Evolutionary conservation across 108 stramenopile species (phyloP).

Genomic region (Cylindrotheca closterium): DNA sequence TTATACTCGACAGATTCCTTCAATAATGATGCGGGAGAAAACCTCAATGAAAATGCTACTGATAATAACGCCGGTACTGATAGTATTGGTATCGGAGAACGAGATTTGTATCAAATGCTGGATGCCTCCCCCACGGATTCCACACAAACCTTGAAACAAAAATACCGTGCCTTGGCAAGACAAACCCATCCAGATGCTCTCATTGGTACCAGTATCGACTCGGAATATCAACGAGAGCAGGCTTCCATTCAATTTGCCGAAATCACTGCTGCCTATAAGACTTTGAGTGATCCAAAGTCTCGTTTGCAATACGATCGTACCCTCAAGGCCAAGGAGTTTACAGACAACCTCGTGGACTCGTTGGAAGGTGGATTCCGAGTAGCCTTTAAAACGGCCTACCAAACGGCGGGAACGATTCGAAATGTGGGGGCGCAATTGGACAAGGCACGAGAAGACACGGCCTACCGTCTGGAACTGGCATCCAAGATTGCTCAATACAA

Average conservation of each 20-base stretch:
- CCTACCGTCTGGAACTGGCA: constrained; percentile 1
- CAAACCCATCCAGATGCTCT: constrained; percentile 24
- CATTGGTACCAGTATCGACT: constrained; percentile 7
- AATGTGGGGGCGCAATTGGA: constrained; percentile 1
- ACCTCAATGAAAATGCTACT: too few species aligned
- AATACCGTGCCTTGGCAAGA: constrained; percentile 7
- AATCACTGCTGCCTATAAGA: constrained; percentile 29
- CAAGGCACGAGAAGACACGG: neutral
- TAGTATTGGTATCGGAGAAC: neutral
- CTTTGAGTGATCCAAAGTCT: constrained; percentile 22
- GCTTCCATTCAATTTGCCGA: constrained; percentile 10
- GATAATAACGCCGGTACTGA: too few species aligned
- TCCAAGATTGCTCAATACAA: constrained; percentile 8
- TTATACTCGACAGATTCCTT: too few species aligned
- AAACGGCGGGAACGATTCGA: constrained; percentile 25
- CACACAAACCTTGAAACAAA: constrained; percentile 3
- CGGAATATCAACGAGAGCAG: neutral
- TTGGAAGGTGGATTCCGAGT: constrained; percentile 12
- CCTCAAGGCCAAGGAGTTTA: constrained; percentile 27
- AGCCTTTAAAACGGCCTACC: constrained; percentile 19
- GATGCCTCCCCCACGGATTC: constrained; percentile 23
- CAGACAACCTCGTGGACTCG: constrained; percentile 14
- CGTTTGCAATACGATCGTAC: constrained; percentile 29
- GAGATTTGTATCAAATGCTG: constrained; percentile 26
- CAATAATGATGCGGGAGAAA: too few species aligned